These are phyloP conservation scores for Zygosaccharomyces pseudobailii DNA, from an alignment of 1,139 yeast species.

Conservation along the genomic window DNA sequence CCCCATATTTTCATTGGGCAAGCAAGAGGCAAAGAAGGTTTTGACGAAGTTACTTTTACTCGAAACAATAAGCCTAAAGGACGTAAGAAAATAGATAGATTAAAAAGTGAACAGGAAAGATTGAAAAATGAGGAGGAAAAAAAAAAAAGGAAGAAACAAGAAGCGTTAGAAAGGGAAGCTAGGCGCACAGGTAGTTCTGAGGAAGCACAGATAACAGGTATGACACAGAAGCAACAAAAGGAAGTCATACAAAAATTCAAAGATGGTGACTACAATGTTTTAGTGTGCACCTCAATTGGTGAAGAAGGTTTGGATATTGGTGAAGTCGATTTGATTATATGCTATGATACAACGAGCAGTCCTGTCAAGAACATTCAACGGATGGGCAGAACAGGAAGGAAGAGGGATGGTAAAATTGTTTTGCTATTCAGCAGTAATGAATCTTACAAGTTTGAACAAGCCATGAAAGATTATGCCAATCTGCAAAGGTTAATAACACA, in stretches of 20 bases:
- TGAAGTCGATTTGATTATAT: slow-evolving; percentile 88
- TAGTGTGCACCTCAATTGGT: slow-evolving; percentile 96
- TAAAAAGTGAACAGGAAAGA: slow-evolving; percentile 33
- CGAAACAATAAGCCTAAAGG: slow-evolving; percentile 41
- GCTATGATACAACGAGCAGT: slow-evolving; percentile 88
- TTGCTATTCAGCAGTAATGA: slow-evolving; percentile 76
- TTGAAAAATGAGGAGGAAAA: slow-evolving; percentile 25
- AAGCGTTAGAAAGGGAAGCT: slow-evolving; percentile 31
- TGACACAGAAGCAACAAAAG: slow-evolving; percentile 71
- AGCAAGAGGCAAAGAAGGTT: slow-evolving; percentile 53
- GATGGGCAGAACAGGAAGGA: slow-evolving; percentile 98
- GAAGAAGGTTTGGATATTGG: slow-evolving; percentile 99
- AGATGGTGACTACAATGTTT: slow-evolving; percentile 62
- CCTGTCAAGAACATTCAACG: slow-evolving; percentile 93
- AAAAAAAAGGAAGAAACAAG: slow-evolving; percentile 28
- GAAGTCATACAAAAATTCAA: slow-evolving; percentile 71
- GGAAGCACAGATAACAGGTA: slow-evolving; percentile 43
- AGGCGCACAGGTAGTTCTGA: slow-evolving; percentile 42
- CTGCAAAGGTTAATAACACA: slow-evolving; percentile 55
- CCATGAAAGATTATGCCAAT: slow-evolving; percentile 77
- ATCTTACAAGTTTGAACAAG: slow-evolving; percentile 70
- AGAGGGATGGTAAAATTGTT: slow-evolving; percentile 81
- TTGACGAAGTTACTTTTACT: slow-evolving; percentile 50
- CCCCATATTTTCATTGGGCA: slow-evolving; percentile 96
- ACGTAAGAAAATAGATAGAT: slow-evolving; percentile 37